A percentile compares a stretch with the other conserved stretches of the same genome.
phyloP scores from a whole-genome alignment of 495 filamentous ascomycete species.

The Cudoniella acicularis region DNA sequence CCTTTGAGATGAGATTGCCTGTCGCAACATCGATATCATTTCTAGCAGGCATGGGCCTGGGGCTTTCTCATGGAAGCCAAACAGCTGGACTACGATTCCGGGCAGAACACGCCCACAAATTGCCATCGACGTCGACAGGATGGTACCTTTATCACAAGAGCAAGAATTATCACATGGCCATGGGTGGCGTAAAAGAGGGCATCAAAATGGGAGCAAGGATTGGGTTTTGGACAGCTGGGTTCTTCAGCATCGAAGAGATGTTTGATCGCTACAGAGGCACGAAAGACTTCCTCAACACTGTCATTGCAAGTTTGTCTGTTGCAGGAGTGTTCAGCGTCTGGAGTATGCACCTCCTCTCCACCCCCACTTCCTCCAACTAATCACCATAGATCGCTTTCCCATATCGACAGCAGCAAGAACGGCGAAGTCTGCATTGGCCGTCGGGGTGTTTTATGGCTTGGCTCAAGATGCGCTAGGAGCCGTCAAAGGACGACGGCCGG shows the following conservation, averaged over 20 bases:
- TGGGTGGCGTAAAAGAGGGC: constrained; percentile 73
- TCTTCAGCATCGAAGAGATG: constrained; percentile 77
- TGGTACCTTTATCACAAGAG: constrained; percentile 98
- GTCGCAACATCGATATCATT: constrained; percentile 56
- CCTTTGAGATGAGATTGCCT: constrained; percentile 60
- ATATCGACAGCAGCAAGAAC: constrained; percentile 78
- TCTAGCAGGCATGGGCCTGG: constrained; percentile 62
- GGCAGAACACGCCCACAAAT: constrained; percentile 90
- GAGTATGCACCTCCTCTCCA: constrained; percentile 51
- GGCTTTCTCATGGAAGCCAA: constrained; percentile 67
- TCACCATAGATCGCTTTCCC: constrained; percentile 67
- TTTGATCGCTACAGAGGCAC: constrained; percentile 72
- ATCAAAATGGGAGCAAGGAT: constrained; percentile 70
- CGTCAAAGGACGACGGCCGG: constrained; percentile 61
- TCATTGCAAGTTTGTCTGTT: constrained; percentile 74
- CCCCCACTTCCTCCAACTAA: not conserved
- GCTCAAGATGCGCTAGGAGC: constrained; percentile 67
- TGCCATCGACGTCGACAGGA: constrained; percentile 72
- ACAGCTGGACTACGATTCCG: constrained; percentile 77
- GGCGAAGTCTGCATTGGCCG: constrained; percentile 71
- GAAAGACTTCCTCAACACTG: constrained; percentile 70
- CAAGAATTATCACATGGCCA: constrained; percentile 83
- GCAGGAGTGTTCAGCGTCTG: constrained; percentile 84
- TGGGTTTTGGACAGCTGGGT: constrained; percentile 58
- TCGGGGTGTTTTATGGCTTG: constrained; percentile 77